A percentile compares a stretch with the other conserved stretches of the same genome.
phyloP scores from a whole-genome alignment of 106 monocot genomes.

The Hemerocallis citrina region DNA sequence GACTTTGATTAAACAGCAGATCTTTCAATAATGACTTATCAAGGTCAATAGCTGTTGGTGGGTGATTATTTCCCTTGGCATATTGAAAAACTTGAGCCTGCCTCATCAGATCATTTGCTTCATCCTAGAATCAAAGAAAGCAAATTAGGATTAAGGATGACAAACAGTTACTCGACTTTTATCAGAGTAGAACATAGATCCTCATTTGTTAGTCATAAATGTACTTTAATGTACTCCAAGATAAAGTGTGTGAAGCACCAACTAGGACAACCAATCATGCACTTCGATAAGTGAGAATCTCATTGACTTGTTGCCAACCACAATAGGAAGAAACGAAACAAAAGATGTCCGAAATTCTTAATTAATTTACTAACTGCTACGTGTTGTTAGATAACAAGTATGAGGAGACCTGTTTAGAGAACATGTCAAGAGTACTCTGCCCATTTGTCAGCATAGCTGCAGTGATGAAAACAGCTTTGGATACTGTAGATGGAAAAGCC shows the following conservation, averaged over 20 bases:
- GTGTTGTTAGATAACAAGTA: background rate
- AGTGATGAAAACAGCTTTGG: constrained; percentile 78
- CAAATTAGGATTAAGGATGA: background rate
- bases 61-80: constrained; percentile 62
- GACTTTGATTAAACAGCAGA: constrained; percentile 81
- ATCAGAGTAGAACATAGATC: background rate
- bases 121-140: constrained; percentile 31
- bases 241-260: background rate
- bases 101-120: constrained; percentile 47
- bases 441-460: constrained; percentile 73
- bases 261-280: background rate
- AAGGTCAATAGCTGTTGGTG: constrained; percentile 85
- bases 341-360: background rate
- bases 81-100: constrained; percentile 66
- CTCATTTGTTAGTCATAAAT: too few relatives aligned
- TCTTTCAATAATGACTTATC: constrained; percentile 55
- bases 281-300: background rate
- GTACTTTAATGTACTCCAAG: too few relatives aligned
- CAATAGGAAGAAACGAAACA: background rate
- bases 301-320: background rate
- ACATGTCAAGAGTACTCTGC: constrained; percentile 72
- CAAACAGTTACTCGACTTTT: background rate
- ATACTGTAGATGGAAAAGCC: constrained; percentile 51
- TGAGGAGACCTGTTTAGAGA: constrained; percentile 53
- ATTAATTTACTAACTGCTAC: background rate